Conservation (phyloP, 1,284 basidiomycete genomes). For the Vanrija sp. region DNA sequence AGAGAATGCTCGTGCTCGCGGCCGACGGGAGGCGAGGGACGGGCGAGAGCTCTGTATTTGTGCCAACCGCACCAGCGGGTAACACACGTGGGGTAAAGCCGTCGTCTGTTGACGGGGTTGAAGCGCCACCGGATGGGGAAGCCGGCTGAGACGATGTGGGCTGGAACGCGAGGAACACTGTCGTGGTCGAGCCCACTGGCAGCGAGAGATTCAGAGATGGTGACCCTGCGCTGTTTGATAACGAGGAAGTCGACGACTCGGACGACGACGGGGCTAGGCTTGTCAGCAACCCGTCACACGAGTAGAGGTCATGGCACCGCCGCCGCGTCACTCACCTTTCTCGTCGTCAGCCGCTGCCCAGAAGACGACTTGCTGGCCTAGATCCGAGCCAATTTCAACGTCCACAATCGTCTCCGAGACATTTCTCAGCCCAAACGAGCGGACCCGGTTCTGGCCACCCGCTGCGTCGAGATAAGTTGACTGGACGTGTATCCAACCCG, state of each 20-base stretch:
- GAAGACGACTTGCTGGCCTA: conserved; percentile 33
- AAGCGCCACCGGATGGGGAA: conserved; percentile 11
- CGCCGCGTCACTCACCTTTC: too few relatives aligned
- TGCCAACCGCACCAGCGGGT: conserved; percentile 7
- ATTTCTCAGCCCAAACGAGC: conserved; percentile 39
- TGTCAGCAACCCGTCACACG: background rate
- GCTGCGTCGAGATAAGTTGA: conserved; percentile 39
- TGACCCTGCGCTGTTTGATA: conserved; percentile 18
- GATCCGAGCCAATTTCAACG: conserved; percentile 38
- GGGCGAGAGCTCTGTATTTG: conserved; percentile 11
- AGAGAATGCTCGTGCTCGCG: conserved; percentile 7
- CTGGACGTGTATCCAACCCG: conserved; percentile 46
- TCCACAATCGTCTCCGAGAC: conserved; percentile 21
- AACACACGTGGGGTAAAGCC: conserved; percentile 36
- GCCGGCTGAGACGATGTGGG: conserved; percentile 16
- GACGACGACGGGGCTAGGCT: conserved; percentile 23
- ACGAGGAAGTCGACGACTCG: conserved; percentile 28
- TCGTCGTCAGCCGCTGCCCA: conserved; percentile 37
- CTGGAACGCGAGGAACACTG: conserved; percentile 37
- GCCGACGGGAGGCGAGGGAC: conserved; percentile 9
- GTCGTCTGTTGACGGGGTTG: conserved; percentile 24
- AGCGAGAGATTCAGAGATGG: conserved; percentile 23
- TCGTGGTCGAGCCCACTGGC: conserved; percentile 14
- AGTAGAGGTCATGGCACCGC: background rate
- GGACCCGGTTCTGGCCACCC: conserved; percentile 28